Conservation (phyloP, 2,329 filamentous ascomycete species). For the Pestalotiopsis fici region DNA sequence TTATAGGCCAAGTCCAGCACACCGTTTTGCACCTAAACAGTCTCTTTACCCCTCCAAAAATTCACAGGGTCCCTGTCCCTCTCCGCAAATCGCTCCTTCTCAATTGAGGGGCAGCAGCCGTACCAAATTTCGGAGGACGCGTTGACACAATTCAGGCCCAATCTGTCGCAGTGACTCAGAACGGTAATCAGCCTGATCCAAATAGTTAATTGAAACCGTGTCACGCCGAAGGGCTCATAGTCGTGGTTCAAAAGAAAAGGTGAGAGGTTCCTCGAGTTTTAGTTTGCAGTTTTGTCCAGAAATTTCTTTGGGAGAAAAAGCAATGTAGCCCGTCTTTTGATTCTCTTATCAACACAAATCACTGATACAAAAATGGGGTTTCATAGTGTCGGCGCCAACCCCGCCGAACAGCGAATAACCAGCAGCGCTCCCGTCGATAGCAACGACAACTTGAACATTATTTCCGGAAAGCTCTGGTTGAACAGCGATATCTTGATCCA, state of each 20-base stretch:
- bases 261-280: not conserved
- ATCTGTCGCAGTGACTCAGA: constrained; percentile 5
- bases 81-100: constrained; percentile 4
- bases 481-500: constrained; percentile 1
- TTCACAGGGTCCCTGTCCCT: not conserved
- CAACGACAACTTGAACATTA: not conserved
- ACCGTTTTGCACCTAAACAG: not conserved
- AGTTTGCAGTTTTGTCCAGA: not conserved
- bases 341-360: not conserved
- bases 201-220: not conserved
- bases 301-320: not conserved
- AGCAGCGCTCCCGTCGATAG: not conserved
- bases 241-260: not conserved
- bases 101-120: constrained; percentile 9
- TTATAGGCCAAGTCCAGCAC: not conserved
- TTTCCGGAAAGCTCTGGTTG: not conserved
- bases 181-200: not conserved
- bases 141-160: constrained; percentile 2
- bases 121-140: constrained; percentile 6
- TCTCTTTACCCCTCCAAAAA: not conserved
- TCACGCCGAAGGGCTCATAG: not conserved
- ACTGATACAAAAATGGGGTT: not conserved
- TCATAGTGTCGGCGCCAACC: not conserved
- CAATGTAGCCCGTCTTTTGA: not conserved
- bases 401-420: not conserved